Base-by-base conservation (phyloP, 2,329 filamentous ascomycete genomes). In the Talaromyces amestolkiae region DNA sequence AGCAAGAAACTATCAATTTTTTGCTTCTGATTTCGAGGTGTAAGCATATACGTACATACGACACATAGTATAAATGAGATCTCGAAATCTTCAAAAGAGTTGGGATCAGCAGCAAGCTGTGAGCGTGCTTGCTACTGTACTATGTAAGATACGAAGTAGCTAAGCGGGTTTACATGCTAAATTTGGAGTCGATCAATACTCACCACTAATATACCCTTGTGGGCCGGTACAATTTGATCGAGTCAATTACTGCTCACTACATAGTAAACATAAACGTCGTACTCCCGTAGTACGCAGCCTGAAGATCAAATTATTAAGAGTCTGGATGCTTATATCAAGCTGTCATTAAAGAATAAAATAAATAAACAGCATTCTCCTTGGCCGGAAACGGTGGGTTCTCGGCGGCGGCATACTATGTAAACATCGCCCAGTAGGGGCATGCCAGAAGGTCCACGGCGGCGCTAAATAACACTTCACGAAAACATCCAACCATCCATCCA, bases 381-480 rank as follows among this genome's bases (percentile, higher is more conserved):
- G 33, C 53, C 53, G 53, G 53, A 56, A 56, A 56, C 53, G 33
- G 53, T 24, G 53, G 53, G 53, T 56, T 19, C 53, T 35, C 33
- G 53, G 31, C 51, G 17, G 51, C 51, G 27, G 27, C 27, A 31
- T 31, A 8, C 27, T 31, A 31, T 31, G 35, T 54, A 56, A 56
- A 56, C 51, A 54, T 54, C 9, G 51, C 51, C 45, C 49, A 54
- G 49, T 54, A 54, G 49, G 51, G 31, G 56, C 37, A 43, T 58
- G 35, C 54, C 54, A 39, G 33, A 43, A 41, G 56, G 56, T 22
- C 56, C 56, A 31, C 56, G 19, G 24, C 56, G 35, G 56, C 56
- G 56, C 56, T 59, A 59, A 43, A 7, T 31, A 31, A 59, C 54
- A 39, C 35, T 39, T 59, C 37, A 59, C 37, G 56, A 33, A 59